A percentile compares a stretch with the other conserved stretches of the same genome.
phyloP scores from a whole-genome alignment of 1,284 basidiomycete species.

The Apiotrichum domesticum region DNA sequence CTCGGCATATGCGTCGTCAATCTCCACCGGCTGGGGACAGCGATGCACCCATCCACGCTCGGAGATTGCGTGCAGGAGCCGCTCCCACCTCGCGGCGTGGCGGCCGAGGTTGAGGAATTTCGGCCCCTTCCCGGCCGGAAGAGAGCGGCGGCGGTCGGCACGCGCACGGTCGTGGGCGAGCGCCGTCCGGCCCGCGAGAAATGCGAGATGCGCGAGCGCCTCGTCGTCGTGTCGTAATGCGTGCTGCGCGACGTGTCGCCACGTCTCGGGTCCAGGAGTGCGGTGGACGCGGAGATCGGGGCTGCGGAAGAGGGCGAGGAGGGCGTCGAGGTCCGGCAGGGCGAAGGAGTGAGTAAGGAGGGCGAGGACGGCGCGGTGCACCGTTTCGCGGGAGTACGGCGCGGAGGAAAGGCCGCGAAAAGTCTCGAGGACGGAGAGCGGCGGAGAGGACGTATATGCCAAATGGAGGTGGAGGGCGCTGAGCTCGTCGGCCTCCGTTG shows the following conservation, averaged over 20 bases:
- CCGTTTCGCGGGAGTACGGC: constrained; percentile 12
- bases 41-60: constrained; percentile 6
- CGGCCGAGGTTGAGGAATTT: constrained; percentile 4
- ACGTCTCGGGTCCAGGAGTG: constrained; percentile 25
- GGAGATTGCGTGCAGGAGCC: not conserved
- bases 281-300: constrained; percentile 1
- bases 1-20: not conserved
- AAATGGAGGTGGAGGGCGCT: constrained; percentile 1
- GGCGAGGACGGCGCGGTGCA: constrained; percentile 14
- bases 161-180: not conserved
- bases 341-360: constrained; percentile 3
- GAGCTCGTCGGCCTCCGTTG: not conserved
- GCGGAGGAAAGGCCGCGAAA: not conserved
- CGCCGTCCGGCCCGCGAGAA: not conserved
- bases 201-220: not conserved
- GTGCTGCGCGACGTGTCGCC: constrained; percentile 17
- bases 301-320: not conserved
- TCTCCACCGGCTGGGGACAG: too few species aligned
- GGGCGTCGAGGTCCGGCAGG: not conserved
- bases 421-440: not conserved
- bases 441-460: not conserved
- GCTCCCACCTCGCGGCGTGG: constrained; percentile 6
- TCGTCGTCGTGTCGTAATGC: constrained; percentile 10
- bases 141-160: not conserved
- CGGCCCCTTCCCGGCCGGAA: not conserved